Percentiles rank a stretch among this genome's conserved stretches.
Conservation (phyloP, 208 protist species). For the Acanthamoeba royreba region DNA sequence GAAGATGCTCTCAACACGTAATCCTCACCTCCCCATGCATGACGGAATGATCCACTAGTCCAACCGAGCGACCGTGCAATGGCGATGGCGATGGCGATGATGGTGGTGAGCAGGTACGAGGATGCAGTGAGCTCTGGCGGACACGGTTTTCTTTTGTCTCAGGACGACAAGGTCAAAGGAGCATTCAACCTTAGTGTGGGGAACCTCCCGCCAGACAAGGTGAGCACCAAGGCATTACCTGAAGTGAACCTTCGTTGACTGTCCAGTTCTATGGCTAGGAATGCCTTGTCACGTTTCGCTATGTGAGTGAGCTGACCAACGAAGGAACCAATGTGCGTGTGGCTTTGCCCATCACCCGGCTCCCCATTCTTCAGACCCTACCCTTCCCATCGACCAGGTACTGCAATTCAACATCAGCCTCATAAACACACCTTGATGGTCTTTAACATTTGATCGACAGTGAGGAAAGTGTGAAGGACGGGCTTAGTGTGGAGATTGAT, state of each 20-base stretch:
- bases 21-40: too few relatives aligned
- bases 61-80: too few relatives aligned
- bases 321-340: constrained; percentile 24
- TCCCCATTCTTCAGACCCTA: not conserved
- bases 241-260: too few relatives aligned
- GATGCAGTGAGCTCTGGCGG: not conserved
- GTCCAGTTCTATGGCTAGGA: too few relatives aligned
- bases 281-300: constrained; percentile 54
- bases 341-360: constrained; percentile 47
- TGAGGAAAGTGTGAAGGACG: constrained; percentile 1
- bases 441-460: too few relatives aligned
- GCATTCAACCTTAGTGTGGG: constrained; percentile 49
- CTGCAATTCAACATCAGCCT: too few relatives aligned
- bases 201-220: constrained; percentile 52
- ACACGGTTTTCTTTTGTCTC: not conserved
- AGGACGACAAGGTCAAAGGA: not conserved
- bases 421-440: too few relatives aligned
- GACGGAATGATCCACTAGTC: too few relatives aligned
- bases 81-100: too few relatives aligned
- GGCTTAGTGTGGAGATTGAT: not conserved
- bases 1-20: not conserved
- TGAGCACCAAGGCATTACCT: too few relatives aligned
- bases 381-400: not conserved
- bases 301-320: constrained; percentile 53
- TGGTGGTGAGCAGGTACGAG: constrained; percentile 40